Evolutionary conservation across 2,329 filamentous ascomycete species (phyloP).

Genomic region (Chrysoporthe cubensis): DNA sequence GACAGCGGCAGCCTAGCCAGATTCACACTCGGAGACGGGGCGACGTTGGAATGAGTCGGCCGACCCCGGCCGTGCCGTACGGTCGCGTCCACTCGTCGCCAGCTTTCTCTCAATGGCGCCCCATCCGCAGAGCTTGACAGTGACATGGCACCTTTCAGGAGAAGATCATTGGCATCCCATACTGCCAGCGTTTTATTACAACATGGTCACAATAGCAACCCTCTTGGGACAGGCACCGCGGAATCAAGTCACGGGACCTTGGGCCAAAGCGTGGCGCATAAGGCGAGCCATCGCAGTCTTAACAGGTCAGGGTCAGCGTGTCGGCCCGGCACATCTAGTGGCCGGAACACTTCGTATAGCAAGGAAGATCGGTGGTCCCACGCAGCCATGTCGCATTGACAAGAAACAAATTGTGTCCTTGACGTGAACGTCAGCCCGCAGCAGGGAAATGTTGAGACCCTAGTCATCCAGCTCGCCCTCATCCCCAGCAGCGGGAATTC

Average conservation of each 20-base stretch:
- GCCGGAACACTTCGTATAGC: background rate
- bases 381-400: background rate
- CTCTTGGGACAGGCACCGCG: background rate
- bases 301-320: too few species aligned
- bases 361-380: background rate
- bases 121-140: background rate
- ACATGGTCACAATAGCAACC: background rate
- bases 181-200: background rate
- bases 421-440: background rate
- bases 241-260: background rate
- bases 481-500: background rate
- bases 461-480: background rate
- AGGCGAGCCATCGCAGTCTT: too few species aligned
- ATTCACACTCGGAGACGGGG: background rate
- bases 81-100: too few species aligned
- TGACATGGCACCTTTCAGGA: background rate
- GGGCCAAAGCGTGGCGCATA: background rate
- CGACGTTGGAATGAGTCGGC: too few species aligned
- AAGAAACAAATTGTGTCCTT: background rate
- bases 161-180: too few species aligned
- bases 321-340: background rate
- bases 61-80: too few species aligned
- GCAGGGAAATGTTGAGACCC: background rate
- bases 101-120: background rate
- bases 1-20: background rate